A percentile compares a stretch with the other conserved stretches of the same genome.
phyloP scores from a whole-genome alignment of 2,329 filamentous ascomycete genomes.

The Penicillium sp. region DNA sequence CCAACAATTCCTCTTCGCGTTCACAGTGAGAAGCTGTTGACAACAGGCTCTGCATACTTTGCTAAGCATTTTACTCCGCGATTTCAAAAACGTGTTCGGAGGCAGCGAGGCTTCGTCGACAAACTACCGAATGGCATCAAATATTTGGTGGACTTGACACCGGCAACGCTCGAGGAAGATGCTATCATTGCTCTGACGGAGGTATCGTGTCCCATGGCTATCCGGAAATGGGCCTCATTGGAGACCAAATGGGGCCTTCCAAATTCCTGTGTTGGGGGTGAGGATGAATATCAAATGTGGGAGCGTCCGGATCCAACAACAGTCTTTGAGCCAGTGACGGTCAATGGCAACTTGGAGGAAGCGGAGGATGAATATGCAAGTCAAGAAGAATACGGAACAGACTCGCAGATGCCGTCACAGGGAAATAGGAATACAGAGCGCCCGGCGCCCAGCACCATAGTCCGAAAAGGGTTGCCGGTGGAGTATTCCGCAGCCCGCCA shows the following conservation, averaged over 20 bases:
- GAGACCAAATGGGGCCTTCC: slow-evolving; percentile 41
- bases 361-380: background rate
- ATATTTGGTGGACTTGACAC: slow-evolving; percentile 65
- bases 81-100: slow-evolving; percentile 28
- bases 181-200: slow-evolving; percentile 60
- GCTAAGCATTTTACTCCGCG: slow-evolving; percentile 30
- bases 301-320: background rate
- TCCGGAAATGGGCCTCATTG: slow-evolving; percentile 57
- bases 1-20: slow-evolving; percentile 34
- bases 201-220: slow-evolving; percentile 57
- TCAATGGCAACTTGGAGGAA: background rate
- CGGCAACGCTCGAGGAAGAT: slow-evolving; percentile 62
- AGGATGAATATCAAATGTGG: slow-evolving; percentile 43
- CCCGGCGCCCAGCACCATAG: background rate
- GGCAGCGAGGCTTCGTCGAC: slow-evolving; percentile 29
- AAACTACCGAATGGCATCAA: slow-evolving; percentile 47
- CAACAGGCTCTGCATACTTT: slow-evolving; percentile 32
- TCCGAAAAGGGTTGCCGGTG: slow-evolving; percentile 17
- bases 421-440: background rate
- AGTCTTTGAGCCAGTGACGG: background rate
- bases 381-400: background rate
- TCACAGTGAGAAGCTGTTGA: slow-evolving; percentile 33
- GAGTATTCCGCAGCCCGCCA: slow-evolving; percentile 68
- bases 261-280: slow-evolving; percentile 45
- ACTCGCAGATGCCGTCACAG: background rate